Evolutionary conservation across 805 yeast species (phyloP), one percentile per base, ranked within the genome.

Genomic region (Yamadazyma philogaea): DNA sequence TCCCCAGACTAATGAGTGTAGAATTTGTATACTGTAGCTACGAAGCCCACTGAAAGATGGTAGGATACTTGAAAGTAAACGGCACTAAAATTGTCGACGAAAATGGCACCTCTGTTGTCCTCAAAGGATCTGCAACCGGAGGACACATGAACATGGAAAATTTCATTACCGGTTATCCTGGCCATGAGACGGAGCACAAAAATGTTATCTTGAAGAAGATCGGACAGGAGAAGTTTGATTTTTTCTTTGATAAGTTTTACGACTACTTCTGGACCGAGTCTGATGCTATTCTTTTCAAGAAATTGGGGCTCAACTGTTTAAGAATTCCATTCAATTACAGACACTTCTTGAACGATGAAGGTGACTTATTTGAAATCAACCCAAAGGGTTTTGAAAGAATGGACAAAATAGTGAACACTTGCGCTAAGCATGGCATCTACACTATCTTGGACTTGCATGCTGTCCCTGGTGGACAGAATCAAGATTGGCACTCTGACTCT

Each of bases 131-230:
- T 28, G 78, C 77, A 39, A 63, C 61, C 22, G 79, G 79, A 35
- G 78, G 78, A 34, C 76, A 70, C 45, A 64, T 75, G 46, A 75
- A 75, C 55, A 75, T 75, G 79, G 79, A 75, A 55, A 75, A 75
- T 56, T 75, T 75, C 67, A 75, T 75, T 49, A 75, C 78, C 20
- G 79, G 79, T 4, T 75, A 68, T 47, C 77, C 79, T 8, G 79
- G 79, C 3, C 77, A 70, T 49, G 80, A 75, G 51, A 65, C 75
- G 16, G 78, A 75, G 50, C 77, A 73, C 50, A 74, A 74, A 52
- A 48, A 58, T 35, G 73, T 71, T 1, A 44, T 75, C 42, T 50
- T 55, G 46, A 43, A 53, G 35, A 66, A 55, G 34, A 64, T 75
- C 47, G 80, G 80, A 33, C 50, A 66, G 41, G 77, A 74, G 45